Percentiles rank a stretch among this genome's conserved stretches.
Conservation (phyloP, 768 basidiomycete genomes). For the Tricholoma furcatifolium region DNA sequence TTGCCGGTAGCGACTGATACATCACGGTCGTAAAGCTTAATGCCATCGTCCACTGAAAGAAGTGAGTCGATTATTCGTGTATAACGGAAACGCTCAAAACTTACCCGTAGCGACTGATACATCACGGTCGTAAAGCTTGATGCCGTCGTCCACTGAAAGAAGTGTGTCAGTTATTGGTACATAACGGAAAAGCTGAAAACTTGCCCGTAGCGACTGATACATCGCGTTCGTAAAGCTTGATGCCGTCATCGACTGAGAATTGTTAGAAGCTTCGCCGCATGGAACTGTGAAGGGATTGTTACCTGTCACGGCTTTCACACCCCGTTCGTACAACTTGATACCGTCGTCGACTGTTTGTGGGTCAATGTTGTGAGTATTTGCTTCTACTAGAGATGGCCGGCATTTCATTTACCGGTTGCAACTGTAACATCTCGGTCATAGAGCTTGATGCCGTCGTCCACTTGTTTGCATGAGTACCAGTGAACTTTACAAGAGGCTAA, state of each 20-base stretch:
- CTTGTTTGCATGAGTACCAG: neutral
- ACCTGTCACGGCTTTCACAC: no score
- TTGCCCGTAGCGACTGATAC: neutral
- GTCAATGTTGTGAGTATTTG: neutral
- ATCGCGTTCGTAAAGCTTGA: neutral
- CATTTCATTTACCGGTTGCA: neutral
- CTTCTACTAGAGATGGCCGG: neutral
- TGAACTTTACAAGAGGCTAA: neutral
- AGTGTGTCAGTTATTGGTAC: neutral
- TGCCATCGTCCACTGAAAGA: neutral
- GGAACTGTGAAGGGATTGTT: no score
- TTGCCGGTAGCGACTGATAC: neutral
- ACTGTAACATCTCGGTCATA: constrained; percentile 4
- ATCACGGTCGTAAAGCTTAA: neutral
- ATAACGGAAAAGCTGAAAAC: neutral
- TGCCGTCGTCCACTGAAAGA: neutral
- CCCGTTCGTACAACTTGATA: no score
- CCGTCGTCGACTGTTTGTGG: neutral
- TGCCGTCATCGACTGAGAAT: no score
- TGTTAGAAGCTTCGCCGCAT: no score
- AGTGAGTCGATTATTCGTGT: neutral
- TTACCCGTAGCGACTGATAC: neutral
- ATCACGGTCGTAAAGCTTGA: neutral
- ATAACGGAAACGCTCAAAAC: neutral
- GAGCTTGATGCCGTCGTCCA: constrained; percentile 5